Percentiles rank a stretch among this genome's conserved stretches.
Conservation (phyloP, 306 rosid genomes). For the Pyrus pyrifolia region DNA sequence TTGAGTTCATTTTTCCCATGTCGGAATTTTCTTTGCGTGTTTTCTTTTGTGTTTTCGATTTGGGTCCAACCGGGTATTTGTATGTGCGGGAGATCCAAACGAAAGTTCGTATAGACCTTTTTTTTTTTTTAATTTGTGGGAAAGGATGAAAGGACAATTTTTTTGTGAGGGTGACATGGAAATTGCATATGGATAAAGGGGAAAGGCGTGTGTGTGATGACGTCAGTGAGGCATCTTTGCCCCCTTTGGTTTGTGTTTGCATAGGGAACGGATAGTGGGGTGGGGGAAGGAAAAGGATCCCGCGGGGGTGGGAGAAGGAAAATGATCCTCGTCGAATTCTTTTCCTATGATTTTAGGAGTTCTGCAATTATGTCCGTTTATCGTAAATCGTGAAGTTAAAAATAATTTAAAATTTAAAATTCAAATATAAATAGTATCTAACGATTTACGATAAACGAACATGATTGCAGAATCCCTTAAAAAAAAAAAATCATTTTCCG, state of each 20-base stretch:
- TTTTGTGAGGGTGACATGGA: conserved; percentile 33
- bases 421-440: too few relatives aligned
- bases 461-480: rapidly evolving
- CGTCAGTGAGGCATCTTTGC: conserved; percentile 13
- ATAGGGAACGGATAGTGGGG: conserved; percentile 1
- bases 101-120: not conserved
- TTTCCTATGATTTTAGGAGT: too few relatives aligned
- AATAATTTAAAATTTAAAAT: rapidly evolving
- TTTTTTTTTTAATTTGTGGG: not conserved
- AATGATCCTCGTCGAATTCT: too few relatives aligned
- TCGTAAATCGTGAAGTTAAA: rapidly evolving
- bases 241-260: conserved; percentile 27
- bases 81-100: conserved; percentile 8
- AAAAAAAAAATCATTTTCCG: too few relatives aligned
- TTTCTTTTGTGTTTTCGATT: not conserved
- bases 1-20: not conserved
- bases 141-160: too few relatives aligned
- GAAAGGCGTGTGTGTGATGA: conserved; percentile 32
- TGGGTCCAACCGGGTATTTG: conserved; percentile 32
- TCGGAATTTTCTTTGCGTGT: not conserved
- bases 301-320: not conserved
- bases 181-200: conserved; percentile 25
- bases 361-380: rapidly evolving
- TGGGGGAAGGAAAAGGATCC: too few relatives aligned
- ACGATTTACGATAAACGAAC: rapidly evolving